These are phyloP conservation scores for Polyporus tsugae DNA, from an alignment of 1,284 basidiomycete genomes.

Conservation along the genomic window DNA sequence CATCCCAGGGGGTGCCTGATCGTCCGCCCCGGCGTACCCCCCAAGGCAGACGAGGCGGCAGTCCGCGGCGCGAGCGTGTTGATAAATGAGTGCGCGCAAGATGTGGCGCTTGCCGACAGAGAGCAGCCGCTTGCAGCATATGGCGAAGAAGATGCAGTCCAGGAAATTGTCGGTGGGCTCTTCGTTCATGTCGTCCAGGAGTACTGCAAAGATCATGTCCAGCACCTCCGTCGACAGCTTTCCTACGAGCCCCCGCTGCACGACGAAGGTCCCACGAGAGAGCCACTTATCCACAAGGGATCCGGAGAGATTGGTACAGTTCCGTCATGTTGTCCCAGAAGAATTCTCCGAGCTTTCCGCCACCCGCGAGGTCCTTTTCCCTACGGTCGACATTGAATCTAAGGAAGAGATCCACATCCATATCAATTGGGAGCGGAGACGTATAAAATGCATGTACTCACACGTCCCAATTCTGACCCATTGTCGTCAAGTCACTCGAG, in stretches of 20 bases:
- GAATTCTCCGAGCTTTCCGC: not conserved
- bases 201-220: not conserved
- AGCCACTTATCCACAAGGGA: conserved; percentile 7
- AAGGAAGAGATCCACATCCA: not conserved
- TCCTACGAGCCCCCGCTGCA: conserved; percentile 7
- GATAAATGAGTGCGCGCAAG: not conserved
- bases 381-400: not conserved
- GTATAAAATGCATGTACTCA: not conserved
- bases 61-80: conserved; percentile 14
- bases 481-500: not conserved
- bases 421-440: not conserved
- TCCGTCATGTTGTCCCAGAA: not conserved
- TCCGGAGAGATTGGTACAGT: not conserved
- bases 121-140: conserved; percentile 25
- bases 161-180: not conserved
- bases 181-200: not conserved
- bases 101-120: conserved; percentile 15
- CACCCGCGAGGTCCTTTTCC: not conserved
- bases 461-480: not conserved
- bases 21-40: conserved; percentile 7
- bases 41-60: conserved; percentile 31
- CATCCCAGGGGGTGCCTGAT: conserved; percentile 23
- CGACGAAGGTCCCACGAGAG: not conserved
- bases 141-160: conserved; percentile 2
- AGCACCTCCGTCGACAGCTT: conserved; percentile 8